phyloP scores from a whole-genome alignment of 208 protist species.

The Crithidia acanthocephali region DNA sequence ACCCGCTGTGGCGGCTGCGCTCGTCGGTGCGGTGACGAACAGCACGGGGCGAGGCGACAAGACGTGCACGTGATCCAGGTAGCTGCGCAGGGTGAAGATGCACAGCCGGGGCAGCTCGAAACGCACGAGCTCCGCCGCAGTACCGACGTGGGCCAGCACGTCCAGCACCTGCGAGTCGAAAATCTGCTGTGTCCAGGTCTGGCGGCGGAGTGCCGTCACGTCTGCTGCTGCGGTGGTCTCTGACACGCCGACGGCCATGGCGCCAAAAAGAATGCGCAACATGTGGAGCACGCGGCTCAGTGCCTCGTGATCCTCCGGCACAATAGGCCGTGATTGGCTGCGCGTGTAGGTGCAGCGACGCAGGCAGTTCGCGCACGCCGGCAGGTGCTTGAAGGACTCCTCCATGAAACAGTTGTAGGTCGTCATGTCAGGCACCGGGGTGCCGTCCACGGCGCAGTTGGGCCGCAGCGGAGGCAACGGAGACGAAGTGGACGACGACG shows the following conservation, averaged over 20 bases:
- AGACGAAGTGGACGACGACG: too few relatives aligned
- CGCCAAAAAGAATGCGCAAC: constrained; percentile 19
- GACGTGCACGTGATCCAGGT: constrained; percentile 15
- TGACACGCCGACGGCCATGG: constrained; percentile 6
- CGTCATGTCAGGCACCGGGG: background rate
- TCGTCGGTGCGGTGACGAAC: background rate
- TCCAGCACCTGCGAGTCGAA: constrained; percentile 28
- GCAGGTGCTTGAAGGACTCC: constrained; percentile 20
- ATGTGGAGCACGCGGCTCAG: constrained; percentile 18
- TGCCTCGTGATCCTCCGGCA: constrained; percentile 19
- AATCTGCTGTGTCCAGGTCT: constrained; percentile 19
- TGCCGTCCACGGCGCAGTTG: background rate
- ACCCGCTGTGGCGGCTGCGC: too few relatives aligned
- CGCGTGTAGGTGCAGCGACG: constrained; percentile 31
- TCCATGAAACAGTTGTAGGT: constrained; percentile 20
- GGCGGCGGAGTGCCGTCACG: background rate
- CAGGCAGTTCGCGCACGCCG: constrained; percentile 27
- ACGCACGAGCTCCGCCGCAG: constrained; percentile 18
- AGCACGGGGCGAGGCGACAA: background rate
- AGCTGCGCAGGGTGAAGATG: constrained; percentile 28
- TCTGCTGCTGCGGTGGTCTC: background rate
- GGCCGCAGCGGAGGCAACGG: background rate
- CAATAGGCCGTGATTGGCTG: constrained; percentile 17
- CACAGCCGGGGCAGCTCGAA: constrained; percentile 18
- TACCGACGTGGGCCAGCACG: constrained; percentile 24